Evolutionary conservation across 192 early-diverging fungal species (phyloP), one percentile per base, ranked within the genome.

Genomic region (Coemansia sp.): DNA sequence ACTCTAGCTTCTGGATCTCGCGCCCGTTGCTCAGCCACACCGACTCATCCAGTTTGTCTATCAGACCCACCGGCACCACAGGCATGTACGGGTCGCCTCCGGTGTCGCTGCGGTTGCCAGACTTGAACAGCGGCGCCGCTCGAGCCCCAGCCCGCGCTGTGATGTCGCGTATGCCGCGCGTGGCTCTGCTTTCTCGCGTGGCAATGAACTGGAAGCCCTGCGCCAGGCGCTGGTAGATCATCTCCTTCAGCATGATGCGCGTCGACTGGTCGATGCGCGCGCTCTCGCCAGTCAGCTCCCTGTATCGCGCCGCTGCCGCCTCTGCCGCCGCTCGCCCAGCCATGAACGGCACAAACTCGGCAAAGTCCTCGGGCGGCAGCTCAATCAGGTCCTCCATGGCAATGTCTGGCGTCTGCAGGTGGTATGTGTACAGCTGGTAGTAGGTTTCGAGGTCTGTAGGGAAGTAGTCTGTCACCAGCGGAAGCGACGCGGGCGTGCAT

Each of bases 181-280:
- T 11, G 25, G 23, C 20, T 14, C 29, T 5, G 2, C 61, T 43
- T 13, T 69, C 66, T 53, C 41, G 62, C 25, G 76, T 70, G 11
- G 87, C 84, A 58, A 96, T 89, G 13, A 97, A 81, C 75, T 96
- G 95, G 70, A 94, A 97, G 23, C 95, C 95, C 71, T 99, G 94
- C 40, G 89, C 84, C 42, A 99, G 66, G n/a, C 96, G 86, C 75
- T 95, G 94, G 33, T 86, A 86, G 10, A 97, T 85, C 72, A 99
- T 84, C 73, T 98, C 95, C 22, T 85, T 84, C 36, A 97, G 80
- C 40, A 96, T 79, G 17, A 73, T 80, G 57, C 81, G 84, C 9
- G 84, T 85, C 63, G 63, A 43, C 9, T 61, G 55, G 40, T 81
- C 79, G 10, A 41, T 73, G 22, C 59, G 69, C 52, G 29, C 59